Percentiles rank a stretch among this genome's conserved stretches.
These are phyloP conservation scores for Dispira parvispora DNA, from an alignment of 192 early-diverging fungal genomes.

Conservation along the genomic window DNA sequence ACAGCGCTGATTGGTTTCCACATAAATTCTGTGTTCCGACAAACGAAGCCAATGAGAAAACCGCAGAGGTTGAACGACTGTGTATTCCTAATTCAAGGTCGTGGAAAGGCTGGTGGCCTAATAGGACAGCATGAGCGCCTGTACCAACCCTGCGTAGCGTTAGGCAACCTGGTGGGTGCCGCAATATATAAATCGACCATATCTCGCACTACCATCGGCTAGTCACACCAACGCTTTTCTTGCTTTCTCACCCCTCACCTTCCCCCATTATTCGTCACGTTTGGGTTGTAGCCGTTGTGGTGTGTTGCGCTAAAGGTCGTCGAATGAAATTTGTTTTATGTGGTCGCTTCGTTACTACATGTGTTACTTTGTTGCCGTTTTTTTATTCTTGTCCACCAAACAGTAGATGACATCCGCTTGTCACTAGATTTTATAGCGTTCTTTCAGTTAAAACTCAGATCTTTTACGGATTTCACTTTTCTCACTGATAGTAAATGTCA, in stretches of 20 bases:
- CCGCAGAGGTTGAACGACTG: too few species aligned
- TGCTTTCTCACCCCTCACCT: neutral
- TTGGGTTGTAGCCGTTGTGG: neutral
- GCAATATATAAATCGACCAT: slow-evolving; percentile 2
- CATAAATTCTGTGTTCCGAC: neutral
- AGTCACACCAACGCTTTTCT: slow-evolving; percentile 8
- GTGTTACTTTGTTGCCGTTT: neutral
- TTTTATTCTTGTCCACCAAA: neutral
- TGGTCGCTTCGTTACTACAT: neutral
- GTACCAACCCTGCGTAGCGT: too few species aligned
- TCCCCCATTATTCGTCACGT: neutral
- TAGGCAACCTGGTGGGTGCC: neutral
- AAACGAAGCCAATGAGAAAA: neutral
- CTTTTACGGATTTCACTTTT: neutral
- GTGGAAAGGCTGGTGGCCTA: too few species aligned
- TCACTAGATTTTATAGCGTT: neutral
- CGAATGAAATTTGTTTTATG: neutral
- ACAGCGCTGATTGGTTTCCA: neutral
- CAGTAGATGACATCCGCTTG: neutral
- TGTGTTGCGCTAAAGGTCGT: neutral
- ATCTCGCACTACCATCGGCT: slow-evolving; percentile 4
- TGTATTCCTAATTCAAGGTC: too few species aligned
- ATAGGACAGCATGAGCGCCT: too few species aligned
- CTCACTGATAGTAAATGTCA: neutral
- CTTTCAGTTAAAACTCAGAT: neutral